These are phyloP conservation scores for Chlorella vulgaris DNA, from an alignment of 139 green algal genomes.

Conservation along the genomic window DNA sequence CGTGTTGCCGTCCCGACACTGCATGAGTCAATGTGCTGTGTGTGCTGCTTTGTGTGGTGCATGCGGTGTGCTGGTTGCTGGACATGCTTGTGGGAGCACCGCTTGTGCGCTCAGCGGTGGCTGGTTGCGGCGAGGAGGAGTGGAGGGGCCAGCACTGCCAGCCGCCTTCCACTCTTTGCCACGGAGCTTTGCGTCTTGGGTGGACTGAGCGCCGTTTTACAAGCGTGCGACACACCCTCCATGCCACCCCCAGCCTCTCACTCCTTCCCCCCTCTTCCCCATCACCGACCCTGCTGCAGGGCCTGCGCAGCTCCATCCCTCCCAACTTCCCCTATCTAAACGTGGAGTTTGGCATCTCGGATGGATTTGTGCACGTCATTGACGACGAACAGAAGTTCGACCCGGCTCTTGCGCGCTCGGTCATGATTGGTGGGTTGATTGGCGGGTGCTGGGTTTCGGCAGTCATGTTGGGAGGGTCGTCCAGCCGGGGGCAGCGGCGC, in stretches of 20 bases:
- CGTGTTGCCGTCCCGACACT: too few species aligned
- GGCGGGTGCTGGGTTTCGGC: not conserved
- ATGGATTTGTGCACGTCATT: slow-evolving; percentile 93
- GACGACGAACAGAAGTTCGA: slow-evolving; percentile 92
- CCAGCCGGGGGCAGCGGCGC: not conserved
- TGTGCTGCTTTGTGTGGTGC: too few species aligned
- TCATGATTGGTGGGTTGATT: slow-evolving; percentile 59
- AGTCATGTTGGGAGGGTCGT: not conserved
- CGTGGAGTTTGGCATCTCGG: slow-evolving; percentile 78
- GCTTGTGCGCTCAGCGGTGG: too few species aligned
- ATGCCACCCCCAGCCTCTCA: not conserved
- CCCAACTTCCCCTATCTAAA: slow-evolving; percentile 96
- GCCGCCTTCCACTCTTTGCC: too few species aligned
- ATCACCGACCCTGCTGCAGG: slow-evolving; percentile 41
- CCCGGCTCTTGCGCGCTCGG: slow-evolving; percentile 69
- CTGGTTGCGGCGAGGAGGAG: too few species aligned
- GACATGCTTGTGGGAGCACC: too few species aligned
- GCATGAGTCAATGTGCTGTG: too few species aligned
- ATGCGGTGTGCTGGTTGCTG: too few species aligned
- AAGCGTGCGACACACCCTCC: not conserved
- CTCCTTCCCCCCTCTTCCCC: not conserved
- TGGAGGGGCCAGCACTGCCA: too few species aligned
- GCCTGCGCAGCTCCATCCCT: slow-evolving; percentile 89
- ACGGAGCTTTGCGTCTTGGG: too few species aligned
- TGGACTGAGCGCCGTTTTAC: too few species aligned